Evolutionary conservation across 257 asterid genomes (phyloP).

Genomic region (Solanum medicagineum): DNA sequence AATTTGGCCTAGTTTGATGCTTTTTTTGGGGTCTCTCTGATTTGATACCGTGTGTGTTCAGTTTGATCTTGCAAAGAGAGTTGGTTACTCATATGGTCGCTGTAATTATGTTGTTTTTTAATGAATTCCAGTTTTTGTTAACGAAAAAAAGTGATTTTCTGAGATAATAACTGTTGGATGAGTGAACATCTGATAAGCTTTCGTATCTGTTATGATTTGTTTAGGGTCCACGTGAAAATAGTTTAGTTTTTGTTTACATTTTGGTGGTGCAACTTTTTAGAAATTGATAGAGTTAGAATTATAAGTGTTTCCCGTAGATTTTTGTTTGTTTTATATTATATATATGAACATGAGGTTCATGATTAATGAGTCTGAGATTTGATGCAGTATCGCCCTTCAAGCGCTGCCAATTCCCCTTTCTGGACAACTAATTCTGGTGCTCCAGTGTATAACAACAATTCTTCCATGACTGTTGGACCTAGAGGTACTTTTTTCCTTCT

Average conservation of each 20-base stretch:
- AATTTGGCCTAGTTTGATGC: neutral
- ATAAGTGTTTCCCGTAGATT: neutral
- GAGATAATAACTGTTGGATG: neutral
- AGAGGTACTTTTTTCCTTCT: conserved; percentile 32
- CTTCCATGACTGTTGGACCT: conserved; percentile 72
- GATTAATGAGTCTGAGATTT: conserved; percentile 5
- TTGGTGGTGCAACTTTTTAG: neutral
- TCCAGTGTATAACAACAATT: conserved; percentile 84
- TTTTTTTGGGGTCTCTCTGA: neutral
- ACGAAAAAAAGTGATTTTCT: neutral
- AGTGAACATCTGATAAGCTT: neutral
- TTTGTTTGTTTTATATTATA: neutral
- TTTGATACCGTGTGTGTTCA: neutral
- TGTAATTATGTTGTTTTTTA: too few species aligned
- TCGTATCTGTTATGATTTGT: neutral
- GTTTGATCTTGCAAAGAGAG: neutral
- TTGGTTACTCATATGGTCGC: too few species aligned
- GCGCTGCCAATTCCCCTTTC: conserved; percentile 64
- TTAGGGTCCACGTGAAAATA: neutral
- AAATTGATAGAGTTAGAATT: neutral
- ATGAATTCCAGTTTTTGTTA: too few species aligned
- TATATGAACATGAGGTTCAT: neutral
- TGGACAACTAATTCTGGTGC: conserved; percentile 82
- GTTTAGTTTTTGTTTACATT: neutral
- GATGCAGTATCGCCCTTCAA: conserved; percentile 80